phyloP scores from a whole-genome alignment of 2,329 filamentous ascomycete species.

The Onygena corvina region DNA sequence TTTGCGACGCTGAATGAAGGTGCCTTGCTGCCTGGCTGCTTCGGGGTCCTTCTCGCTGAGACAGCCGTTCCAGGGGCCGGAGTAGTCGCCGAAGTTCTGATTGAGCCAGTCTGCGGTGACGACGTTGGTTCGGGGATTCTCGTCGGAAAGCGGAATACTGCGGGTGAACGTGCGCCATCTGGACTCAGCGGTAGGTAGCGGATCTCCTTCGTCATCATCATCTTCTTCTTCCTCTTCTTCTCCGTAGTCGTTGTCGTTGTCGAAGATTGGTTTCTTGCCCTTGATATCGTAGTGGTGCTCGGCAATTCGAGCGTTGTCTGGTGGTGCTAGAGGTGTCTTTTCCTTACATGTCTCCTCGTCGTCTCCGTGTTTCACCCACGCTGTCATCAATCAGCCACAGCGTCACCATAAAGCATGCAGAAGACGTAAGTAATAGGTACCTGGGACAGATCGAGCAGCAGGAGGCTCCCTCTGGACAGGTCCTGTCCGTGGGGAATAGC shows the following conservation, averaged over 20 bases:
- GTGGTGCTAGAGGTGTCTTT: slow-evolving; percentile 5
- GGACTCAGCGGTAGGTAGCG: slow-evolving; percentile 26
- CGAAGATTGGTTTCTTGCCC: not conserved
- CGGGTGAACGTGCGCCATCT: slow-evolving; percentile 38
- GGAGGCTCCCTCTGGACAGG: too few relatives aligned
- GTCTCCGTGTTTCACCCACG: slow-evolving; percentile 15
- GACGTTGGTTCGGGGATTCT: slow-evolving; percentile 28
- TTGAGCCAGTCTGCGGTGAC: slow-evolving; percentile 38
- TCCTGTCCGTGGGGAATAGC: slow-evolving; percentile 1
- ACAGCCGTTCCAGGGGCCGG: slow-evolving; percentile 42
- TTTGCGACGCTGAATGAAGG: slow-evolving; percentile 40
- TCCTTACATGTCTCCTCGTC: not conserved
- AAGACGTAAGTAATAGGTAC: not conserved
- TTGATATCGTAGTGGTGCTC: slow-evolving; percentile 15
- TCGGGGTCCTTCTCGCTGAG: slow-evolving; percentile 40
- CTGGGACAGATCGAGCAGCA: slow-evolving; percentile 10
- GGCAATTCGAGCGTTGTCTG: slow-evolving; percentile 12
- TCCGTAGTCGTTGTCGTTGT: not conserved
- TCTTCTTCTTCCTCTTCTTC: slow-evolving; percentile 2
- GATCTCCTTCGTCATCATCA: not conserved
- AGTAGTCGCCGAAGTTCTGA: slow-evolving; percentile 35
- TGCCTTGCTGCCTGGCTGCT: slow-evolving; percentile 37
- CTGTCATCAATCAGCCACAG: slow-evolving; percentile 5
- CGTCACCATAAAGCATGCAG: not conserved
- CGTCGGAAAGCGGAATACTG: slow-evolving; percentile 33